Conservation (phyloP, 345 rosid genomes). For the Nasturtium officinale region DNA sequence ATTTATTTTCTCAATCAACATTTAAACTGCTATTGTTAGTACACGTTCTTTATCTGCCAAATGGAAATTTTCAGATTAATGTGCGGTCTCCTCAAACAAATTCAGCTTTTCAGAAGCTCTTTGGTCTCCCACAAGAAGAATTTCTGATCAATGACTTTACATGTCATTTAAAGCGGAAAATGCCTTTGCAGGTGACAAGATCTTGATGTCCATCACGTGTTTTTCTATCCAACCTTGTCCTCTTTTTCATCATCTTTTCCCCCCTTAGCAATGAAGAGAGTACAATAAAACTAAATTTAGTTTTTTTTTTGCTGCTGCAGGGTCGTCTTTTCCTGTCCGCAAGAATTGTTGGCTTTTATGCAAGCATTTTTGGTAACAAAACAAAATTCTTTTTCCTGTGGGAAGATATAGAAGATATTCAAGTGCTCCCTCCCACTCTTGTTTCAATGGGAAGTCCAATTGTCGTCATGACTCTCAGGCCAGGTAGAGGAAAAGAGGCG, state of each 20-base stretch:
- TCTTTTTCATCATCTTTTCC: neutral
- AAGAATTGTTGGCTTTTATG: constrained; percentile 87
- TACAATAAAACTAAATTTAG: neutral
- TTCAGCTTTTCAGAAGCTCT: constrained; percentile 95
- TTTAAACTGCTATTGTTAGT: constrained; percentile 12
- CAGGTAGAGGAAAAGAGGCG: constrained; percentile 85
- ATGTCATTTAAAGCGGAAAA: constrained; percentile 91
- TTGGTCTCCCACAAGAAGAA: constrained; percentile 92
- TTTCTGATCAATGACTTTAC: constrained; percentile 97
- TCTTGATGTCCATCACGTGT: constrained; percentile 22
- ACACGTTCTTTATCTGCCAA: constrained; percentile 19
- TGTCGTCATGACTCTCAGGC: constrained; percentile 75
- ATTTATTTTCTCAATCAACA: constrained; percentile 12
- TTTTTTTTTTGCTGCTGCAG: constrained; percentile 51
- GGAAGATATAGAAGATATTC: constrained; percentile 94
- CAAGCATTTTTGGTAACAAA: constrained; percentile 88
- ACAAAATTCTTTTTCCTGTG: constrained; percentile 95
- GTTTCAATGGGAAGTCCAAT: constrained; percentile 95
- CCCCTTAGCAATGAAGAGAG: neutral
- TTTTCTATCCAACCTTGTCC: constrained; percentile 16
- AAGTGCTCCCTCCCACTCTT: constrained; percentile 75
- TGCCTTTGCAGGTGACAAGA: constrained; percentile 83
- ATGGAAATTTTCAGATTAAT: constrained; percentile 64
- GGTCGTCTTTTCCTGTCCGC: constrained; percentile 94
- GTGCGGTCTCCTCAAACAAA: constrained; percentile 95